Conservation (phyloP, 1,284 basidiomycete species). For the Cutaneotrichosporon sp. region DNA sequence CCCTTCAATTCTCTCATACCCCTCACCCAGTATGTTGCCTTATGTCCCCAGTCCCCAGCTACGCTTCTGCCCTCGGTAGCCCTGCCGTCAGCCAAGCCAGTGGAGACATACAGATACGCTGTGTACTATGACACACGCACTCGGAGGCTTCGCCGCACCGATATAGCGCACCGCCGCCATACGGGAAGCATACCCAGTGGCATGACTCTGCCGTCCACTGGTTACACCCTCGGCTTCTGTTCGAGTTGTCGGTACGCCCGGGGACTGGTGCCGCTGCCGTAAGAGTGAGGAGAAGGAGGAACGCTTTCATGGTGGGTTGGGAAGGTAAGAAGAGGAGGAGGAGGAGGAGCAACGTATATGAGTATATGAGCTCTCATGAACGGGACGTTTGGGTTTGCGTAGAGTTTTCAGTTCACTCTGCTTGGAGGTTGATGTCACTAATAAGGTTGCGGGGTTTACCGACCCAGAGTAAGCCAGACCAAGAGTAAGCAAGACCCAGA, state of each 20-base stretch:
- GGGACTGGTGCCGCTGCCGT: not conserved
- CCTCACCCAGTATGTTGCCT: not conserved
- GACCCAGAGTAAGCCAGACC: no score
- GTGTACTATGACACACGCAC: not conserved
- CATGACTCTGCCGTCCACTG: not conserved
- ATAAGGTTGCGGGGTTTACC: no score
- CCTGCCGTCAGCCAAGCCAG: not conserved
- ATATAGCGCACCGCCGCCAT: not conserved
- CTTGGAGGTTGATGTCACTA: no score
- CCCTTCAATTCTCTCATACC: no score
- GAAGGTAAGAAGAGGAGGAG: no score
- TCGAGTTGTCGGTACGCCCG: not conserved
- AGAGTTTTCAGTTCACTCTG: not conserved
- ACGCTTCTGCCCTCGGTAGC: not conserved
- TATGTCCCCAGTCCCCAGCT: not conserved
- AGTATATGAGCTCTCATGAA: no score
- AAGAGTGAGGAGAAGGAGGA: not conserved
- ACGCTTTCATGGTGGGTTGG: not conserved
- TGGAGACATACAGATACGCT: not conserved
- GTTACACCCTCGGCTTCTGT: not conserved
- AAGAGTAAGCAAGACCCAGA: no score
- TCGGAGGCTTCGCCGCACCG: not conserved
- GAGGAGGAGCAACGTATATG: no score
- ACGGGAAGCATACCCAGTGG: not conserved
- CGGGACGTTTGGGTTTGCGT: not conserved